Evolutionary conservation across 257 asterid species (phyloP).

Genomic region (Scutellaria minor): DNA sequence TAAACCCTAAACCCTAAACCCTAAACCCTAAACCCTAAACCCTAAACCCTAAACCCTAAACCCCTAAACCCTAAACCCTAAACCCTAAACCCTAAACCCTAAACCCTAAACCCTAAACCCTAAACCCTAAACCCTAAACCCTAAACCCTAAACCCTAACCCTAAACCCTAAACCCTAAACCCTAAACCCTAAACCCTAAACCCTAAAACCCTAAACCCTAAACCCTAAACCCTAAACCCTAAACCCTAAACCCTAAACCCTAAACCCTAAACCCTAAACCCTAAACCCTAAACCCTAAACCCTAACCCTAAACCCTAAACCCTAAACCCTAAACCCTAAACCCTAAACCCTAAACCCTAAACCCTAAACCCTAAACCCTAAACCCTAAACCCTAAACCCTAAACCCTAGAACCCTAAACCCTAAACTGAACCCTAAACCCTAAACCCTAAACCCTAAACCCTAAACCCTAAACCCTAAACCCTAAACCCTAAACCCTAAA

Average conservation of each 20-base stretch:
- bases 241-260: conserved; percentile 37
- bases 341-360: conserved; percentile 21
- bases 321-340: conserved; percentile 34
- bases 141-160: conserved; percentile 35
- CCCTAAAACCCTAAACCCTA: conserved; percentile 43
- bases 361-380: not conserved
- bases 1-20: conserved; percentile 15
- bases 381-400: not conserved
- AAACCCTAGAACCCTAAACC: too few relatives aligned
- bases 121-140: conserved; percentile 33
- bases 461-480: too few relatives aligned
- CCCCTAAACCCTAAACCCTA: too few relatives aligned
- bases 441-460: too few relatives aligned
- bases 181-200: conserved; percentile 40
- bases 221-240: conserved; percentile 43
- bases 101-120: conserved; percentile 9
- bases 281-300: conserved; percentile 31
- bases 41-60: conserved; percentile 15
- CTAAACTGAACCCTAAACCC: too few relatives aligned
- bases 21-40: conserved; percentile 15
- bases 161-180: conserved; percentile 33
- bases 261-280: conserved; percentile 31
- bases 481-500: too few relatives aligned
- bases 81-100: conserved; percentile 3
- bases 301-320: conserved; percentile 32